Evolutionary conservation across 306 rosid genomes (phyloP).

Genomic region (Senna siamea): DNA sequence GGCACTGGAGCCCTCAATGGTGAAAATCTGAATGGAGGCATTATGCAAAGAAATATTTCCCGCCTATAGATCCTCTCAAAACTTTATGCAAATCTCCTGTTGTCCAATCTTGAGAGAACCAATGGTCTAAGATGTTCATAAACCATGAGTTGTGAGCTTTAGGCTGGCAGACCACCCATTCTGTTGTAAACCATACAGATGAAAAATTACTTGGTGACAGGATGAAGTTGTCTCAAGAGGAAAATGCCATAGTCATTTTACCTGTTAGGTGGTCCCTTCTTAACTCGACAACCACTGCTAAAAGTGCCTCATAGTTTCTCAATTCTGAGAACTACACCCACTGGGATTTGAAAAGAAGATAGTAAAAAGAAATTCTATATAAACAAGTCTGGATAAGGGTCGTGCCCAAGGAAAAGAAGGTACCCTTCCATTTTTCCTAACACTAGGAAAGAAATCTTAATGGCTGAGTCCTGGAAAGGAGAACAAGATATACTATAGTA

Average conservation of each 20-base stretch:
- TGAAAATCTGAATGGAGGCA: neutral
- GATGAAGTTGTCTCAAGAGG: neutral
- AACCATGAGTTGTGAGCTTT: neutral
- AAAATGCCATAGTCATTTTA: neutral
- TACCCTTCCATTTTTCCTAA: no score
- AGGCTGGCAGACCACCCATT: neutral
- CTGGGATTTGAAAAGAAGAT: neutral
- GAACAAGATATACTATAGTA: neutral
- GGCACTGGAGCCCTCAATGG: neutral
- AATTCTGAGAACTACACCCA: neutral
- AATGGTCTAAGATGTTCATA: neutral
- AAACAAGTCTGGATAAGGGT: neutral
- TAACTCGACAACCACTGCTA: neutral
- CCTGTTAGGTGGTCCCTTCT: neutral
- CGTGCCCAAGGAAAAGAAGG: neutral
- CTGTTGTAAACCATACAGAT: neutral
- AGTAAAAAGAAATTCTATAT: neutral
- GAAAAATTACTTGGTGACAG: neutral
- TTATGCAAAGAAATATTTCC: neutral
- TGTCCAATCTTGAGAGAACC: neutral
- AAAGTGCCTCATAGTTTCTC: neutral
- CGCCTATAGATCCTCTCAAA: neutral
- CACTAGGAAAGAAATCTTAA: neutral
- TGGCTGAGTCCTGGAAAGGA: neutral
- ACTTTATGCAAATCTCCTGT: neutral